Evolutionary conservation across 371 early-diverging fungal species (phyloP).

Genomic region (Nosema granulosis): DNA sequence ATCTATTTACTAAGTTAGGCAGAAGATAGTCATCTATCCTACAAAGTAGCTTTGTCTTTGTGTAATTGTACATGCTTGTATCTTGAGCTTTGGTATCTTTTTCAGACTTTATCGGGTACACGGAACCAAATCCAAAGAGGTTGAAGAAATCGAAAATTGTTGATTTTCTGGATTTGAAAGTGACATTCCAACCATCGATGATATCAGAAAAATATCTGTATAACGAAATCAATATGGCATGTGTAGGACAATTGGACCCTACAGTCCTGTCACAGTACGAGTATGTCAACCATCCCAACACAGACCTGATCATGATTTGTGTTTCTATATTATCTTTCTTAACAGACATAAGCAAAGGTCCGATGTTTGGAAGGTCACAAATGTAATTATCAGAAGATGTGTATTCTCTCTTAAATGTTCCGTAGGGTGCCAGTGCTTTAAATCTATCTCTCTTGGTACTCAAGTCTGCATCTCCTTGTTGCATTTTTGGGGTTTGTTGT

Average conservation of each 20-base stretch:
- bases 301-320: conserved; percentile 6
- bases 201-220: conserved; percentile 16
- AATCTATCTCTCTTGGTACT: too few species aligned
- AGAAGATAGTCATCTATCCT: neutral
- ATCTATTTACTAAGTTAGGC: neutral
- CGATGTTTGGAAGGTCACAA: conserved; percentile 13
- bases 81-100: neutral
- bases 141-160: neutral
- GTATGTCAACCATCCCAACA: conserved; percentile 16
- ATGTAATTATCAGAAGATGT: conserved; percentile 10
- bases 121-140: neutral
- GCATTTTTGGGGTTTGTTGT: too few species aligned
- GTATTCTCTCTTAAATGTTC: conserved; percentile 4
- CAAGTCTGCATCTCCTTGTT: too few species aligned
- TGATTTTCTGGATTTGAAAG: neutral
- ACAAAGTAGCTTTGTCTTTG: neutral
- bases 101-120: neutral
- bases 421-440: too few species aligned
- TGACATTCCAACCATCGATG: conserved; percentile 17
- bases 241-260: neutral
- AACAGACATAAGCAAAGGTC: conserved; percentile 32
- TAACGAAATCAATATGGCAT: neutral
- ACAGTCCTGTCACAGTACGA: conserved; percentile 4
- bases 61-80: too few species aligned
- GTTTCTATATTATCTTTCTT: neutral